Base-by-base conservation (phyloP, 1,284 basidiomycete species). In the Hortiboletus rubellus region DNA sequence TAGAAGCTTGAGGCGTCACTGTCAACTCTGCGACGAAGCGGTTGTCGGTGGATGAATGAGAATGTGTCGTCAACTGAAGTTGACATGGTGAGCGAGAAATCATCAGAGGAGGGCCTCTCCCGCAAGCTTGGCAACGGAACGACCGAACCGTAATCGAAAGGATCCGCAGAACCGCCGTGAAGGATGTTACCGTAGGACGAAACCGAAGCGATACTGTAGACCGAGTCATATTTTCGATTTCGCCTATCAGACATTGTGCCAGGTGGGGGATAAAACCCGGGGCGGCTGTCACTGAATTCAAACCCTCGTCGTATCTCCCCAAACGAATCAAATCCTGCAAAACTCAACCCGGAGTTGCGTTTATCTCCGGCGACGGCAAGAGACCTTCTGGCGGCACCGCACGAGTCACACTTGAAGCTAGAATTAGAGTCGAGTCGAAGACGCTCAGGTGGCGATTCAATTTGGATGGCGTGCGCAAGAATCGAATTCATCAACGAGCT, bases 1-100 rank as follows among this genome's bases (percentile, higher is more conserved):
- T 87, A 89, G 74, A 89, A 88, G 66, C 84, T 89, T 0, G 88
- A 91, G 0, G 86, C 80, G 61, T 91, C 87, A 48, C 87, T 89
- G 40, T 87, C 88, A n/a, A 89, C 81, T 10, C 89, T 80, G 43
- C 72, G 74, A 30, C 84, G 78, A 45, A 71, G 77, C 12, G 72
- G 66, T 36, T 64, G 66, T 44, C 72, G 76, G 38, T 72, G 74
- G 15, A 87, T 72, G 76, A 88, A 90, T 0, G 82, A 81, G 69
- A 91, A 91, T 0, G 89, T 89, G 57, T 91, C 87, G 43, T 91
- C 82, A 12, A 91, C 80, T 0, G 79, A 78, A 59, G 78, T 79
- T 0, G 83, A 83, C 77, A 84, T 79, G 2, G 80, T 76, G 17
- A 78, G 72, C 1, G 79, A 80, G 65, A 83, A 77, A 47, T 85